Conservation (phyloP, 2,329 filamentous ascomycete genomes). For the Ophiostoma sp. region DNA sequence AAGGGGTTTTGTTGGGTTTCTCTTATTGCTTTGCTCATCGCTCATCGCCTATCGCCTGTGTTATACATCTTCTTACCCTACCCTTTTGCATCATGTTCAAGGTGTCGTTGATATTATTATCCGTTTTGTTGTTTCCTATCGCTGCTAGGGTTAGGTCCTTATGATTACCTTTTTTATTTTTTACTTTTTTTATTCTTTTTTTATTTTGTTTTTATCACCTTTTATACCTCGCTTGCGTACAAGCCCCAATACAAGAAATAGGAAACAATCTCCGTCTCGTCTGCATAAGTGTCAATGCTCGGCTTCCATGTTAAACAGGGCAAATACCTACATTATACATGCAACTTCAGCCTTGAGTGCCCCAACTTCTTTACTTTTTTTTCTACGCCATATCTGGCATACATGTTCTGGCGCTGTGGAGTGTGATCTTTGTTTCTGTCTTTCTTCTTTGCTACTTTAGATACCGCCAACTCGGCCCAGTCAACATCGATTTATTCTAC, state of each 20-base stretch:
- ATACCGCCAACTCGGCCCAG: too few species aligned
- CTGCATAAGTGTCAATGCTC: background rate
- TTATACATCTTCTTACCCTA: background rate
- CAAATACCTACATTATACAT: background rate
- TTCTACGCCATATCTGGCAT: too few species aligned
- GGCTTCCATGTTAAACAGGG: background rate
- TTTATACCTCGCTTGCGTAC: slow-evolving; percentile 18
- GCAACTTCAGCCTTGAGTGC: background rate
- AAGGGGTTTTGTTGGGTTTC: slow-evolving; percentile 14
- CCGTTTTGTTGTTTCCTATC: background rate
- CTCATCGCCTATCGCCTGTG: background rate
- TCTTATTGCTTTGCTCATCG: slow-evolving; percentile 7
- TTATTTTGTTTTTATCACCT: slow-evolving; percentile 12
- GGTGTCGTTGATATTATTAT: slow-evolving; percentile 12
- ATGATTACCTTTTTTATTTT: slow-evolving; percentile 5
- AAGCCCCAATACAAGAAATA: slow-evolving; percentile 11
- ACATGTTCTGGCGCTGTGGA: too few species aligned
- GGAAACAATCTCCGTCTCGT: background rate
- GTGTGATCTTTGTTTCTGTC: too few species aligned
- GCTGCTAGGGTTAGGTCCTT: background rate
- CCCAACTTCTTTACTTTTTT: too few species aligned
- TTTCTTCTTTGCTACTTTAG: too few species aligned
- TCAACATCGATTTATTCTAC: too few species aligned
- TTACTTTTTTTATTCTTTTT: slow-evolving; percentile 9
- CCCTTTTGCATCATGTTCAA: slow-evolving; percentile 10